These are phyloP conservation scores for Trametes maxima DNA, from an alignment of 768 basidiomycete genomes.

Conservation along the genomic window DNA sequence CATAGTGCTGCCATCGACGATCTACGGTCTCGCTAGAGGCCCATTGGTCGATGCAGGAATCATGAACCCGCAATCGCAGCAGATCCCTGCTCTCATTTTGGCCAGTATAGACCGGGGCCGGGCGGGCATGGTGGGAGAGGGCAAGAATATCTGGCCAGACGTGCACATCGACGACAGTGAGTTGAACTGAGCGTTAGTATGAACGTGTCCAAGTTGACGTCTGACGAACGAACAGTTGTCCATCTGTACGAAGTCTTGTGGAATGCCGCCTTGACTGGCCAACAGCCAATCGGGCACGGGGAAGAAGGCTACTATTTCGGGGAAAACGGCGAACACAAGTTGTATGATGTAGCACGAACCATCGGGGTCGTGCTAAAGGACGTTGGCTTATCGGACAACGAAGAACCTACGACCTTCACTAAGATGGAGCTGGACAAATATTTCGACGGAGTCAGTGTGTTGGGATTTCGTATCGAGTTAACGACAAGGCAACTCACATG, in stretches of 20 bases:
- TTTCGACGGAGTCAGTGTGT: conserved; percentile 29
- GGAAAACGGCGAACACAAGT: conserved; percentile 31
- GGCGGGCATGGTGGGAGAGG: conserved; percentile 57
- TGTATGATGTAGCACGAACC: conserved; percentile 34
- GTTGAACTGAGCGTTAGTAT: conserved; percentile 8
- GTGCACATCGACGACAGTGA: conserved; percentile 57
- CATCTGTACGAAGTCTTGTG: conserved; percentile 44
- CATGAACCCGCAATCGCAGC: conserved; percentile 52
- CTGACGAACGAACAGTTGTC: conserved; percentile 35
- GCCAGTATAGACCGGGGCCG: conserved; percentile 47
- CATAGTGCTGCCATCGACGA: conserved; percentile 55
- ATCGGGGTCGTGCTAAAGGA: conserved; percentile 35
- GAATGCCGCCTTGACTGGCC: conserved; percentile 32
- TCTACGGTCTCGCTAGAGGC: conserved; percentile 56
- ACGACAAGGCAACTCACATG: neutral
- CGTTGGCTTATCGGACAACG: conserved; percentile 29
- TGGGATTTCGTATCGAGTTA: too few species aligned
- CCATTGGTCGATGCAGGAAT: conserved; percentile 52
- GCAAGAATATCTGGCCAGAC: conserved; percentile 60
- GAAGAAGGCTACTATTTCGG: conserved; percentile 37
- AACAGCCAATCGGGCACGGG: conserved; percentile 27
- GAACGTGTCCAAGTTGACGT: neutral
- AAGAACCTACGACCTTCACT: conserved; percentile 44
- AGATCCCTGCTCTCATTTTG: conserved; percentile 50
- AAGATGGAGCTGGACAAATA: conserved; percentile 43